Evolutionary conservation across 495 filamentous ascomycete species (phyloP), one percentile per base, ranked within the genome.

Genomic region (Amphirosellinia nigrospora): DNA sequence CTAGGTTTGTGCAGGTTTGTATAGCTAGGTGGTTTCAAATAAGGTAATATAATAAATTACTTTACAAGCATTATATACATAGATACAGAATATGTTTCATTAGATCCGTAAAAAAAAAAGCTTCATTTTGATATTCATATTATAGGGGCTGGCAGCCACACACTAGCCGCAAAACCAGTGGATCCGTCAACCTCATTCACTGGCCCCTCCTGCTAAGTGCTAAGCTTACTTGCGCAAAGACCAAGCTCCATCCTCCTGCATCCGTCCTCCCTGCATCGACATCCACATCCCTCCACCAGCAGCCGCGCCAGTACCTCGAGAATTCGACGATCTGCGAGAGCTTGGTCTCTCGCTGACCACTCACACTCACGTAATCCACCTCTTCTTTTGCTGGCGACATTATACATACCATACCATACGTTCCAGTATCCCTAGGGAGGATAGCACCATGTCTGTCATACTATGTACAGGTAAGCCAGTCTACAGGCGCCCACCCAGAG

Each of bases 381-480:
- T 15, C 21, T 8, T 4, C 19, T 11, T 34, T 68, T 48, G 53
- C 55, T n/a, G 41, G 43, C 32, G 23, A 60, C 39, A 41, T 38
- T 60, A 48, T 23, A 28, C n/a, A n/a, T n/a, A n/a, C n/a, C n/a
- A n/a, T n/a, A n/a, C n/a, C n/a, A n/a, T n/a, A n/a, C n/a, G n/a
- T n/a, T n/a, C n/a, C n/a, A n/a, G 10, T 41, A 0, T 34, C 34
- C 26, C 41, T 61, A 59, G 13, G 15, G 61, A 59, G 13, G 15
- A 68, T 34, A 69, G 16, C 63, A 83, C 65, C 28, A 96, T 96
- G 93, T 94, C 92, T 70, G 93, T 96, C 71, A 94, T 96, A 77
- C 88, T 96, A 58, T 94, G 91, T 76, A 96, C 93, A 73, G 93
- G 93, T 94, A 83, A 77, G 88, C 79, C 30, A 13, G 26, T 32